A percentile compares a stretch with the other conserved stretches of the same genome.
These are phyloP conservation scores for Claviceps paspali DNA, from an alignment of 2,329 filamentous ascomycete genomes.

Conservation along the genomic window DNA sequence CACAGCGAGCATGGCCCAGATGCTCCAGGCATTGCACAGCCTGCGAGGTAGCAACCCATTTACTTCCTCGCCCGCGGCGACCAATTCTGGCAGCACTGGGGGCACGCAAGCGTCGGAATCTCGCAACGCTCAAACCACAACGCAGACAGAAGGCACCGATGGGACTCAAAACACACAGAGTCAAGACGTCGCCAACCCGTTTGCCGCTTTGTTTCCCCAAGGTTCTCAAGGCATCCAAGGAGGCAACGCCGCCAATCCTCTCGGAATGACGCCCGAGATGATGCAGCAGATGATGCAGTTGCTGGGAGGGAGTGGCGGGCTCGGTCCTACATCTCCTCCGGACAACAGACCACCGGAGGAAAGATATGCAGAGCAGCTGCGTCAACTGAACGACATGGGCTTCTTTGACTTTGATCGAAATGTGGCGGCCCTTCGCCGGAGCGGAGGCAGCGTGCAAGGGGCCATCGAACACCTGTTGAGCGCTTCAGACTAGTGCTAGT, in stretches of 20 bases:
- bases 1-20: slow-evolving; percentile 12
- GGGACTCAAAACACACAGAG: slow-evolving; percentile 14
- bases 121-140: slow-evolving; percentile 12
- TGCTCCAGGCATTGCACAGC: slow-evolving; percentile 14
- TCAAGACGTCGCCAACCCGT: slow-evolving; percentile 43
- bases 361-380: slow-evolving; percentile 74
- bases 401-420: slow-evolving; percentile 96
- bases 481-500: slow-evolving; percentile 9
- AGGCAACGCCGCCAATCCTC: slow-evolving; percentile 22
- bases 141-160: slow-evolving; percentile 11
- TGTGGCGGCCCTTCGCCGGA: slow-evolving; percentile 70
- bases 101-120: slow-evolving; percentile 12
- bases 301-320: slow-evolving; percentile 19
- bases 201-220: slow-evolving; percentile 46
- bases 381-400: slow-evolving; percentile 96
- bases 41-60: slow-evolving; percentile 22
- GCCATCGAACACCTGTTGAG: slow-evolving; percentile 62
- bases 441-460: slow-evolving; percentile 87
- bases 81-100: neutral
- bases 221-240: slow-evolving; percentile 9
- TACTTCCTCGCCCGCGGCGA: slow-evolving; percentile 11
- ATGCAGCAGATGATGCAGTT: slow-evolving; percentile 39
- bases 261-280: slow-evolving; percentile 37
- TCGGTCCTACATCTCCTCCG: slow-evolving; percentile 36
- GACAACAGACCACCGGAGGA: slow-evolving; percentile 91